A percentile compares a stretch with the other conserved stretches of the same genome.
These are phyloP conservation scores for Dothidotthia symphoricarpi DNA, from an alignment of 2,329 filamentous ascomycete species.

Conservation along the genomic window DNA sequence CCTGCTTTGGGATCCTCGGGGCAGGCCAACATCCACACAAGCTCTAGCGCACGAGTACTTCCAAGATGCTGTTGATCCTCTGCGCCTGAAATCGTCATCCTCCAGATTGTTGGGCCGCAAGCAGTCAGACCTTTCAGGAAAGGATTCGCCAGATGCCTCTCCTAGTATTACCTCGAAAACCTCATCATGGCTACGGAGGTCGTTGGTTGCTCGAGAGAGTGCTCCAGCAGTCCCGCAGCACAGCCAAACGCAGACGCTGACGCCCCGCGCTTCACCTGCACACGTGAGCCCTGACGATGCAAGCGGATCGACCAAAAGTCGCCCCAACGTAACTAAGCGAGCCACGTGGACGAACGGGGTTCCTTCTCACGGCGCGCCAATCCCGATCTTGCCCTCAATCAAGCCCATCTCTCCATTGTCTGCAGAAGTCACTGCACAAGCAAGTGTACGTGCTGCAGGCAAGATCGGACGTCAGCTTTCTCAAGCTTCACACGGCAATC, in stretches of 20 bases:
- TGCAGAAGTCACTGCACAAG: constrained; percentile 86
- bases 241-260: constrained; percentile 42
- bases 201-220: constrained; percentile 76
- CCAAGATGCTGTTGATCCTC: constrained; percentile 82
- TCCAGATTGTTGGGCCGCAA: constrained; percentile 84
- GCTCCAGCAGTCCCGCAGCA: constrained; percentile 59
- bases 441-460: constrained; percentile 60
- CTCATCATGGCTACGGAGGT: constrained; percentile 91
- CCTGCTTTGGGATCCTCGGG: constrained; percentile 97
- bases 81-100: constrained; percentile 86
- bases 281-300: constrained; percentile 48
- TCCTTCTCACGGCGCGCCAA: constrained; percentile 75
- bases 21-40: constrained; percentile 84
- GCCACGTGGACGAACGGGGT: constrained; percentile 88
- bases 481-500: constrained; percentile 85
- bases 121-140: constrained; percentile 75
- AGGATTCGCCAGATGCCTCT: constrained; percentile 55
- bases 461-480: constrained; percentile 86
- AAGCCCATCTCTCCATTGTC: constrained; percentile 95
- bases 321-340: constrained; percentile 69
- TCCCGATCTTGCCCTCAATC: constrained; percentile 94
- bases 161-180: constrained; percentile 72
- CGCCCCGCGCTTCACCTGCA: constrained; percentile 45
- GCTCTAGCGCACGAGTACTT: constrained; percentile 97
- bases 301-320: constrained; percentile 50